Conservation (phyloP, 352 stramenopile species). For the Globisporangium iwayamae region DNA sequence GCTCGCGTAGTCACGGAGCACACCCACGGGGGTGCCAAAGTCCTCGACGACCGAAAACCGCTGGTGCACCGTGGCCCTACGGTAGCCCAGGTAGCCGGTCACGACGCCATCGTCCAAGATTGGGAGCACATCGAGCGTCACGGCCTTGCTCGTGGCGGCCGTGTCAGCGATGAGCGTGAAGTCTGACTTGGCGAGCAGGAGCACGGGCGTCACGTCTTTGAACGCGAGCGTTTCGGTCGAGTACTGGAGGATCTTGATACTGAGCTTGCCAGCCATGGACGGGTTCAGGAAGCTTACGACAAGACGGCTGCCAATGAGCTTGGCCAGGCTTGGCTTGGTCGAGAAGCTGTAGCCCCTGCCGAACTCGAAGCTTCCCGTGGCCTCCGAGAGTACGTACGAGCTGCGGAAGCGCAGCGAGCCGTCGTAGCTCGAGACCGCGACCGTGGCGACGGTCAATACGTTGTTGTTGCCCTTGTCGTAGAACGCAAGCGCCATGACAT, state of each 20-base stretch:
- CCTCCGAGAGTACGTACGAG: conserved; percentile 43
- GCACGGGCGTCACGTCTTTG: conserved; percentile 44
- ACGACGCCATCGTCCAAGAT: conserved; percentile 44
- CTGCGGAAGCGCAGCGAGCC: conserved; percentile 33
- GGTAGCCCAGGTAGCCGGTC: conserved; percentile 39
- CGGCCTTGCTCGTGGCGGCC: conserved; percentile 8
- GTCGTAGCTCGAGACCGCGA: conserved; percentile 26
- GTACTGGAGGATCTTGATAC: conserved; percentile 44
- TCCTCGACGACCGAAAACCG: conserved; percentile 44
- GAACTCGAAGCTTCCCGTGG: conserved; percentile 42
- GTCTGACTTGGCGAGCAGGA: conserved; percentile 28
- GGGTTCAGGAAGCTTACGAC: conserved; percentile 69
- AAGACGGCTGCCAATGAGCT: conserved; percentile 47
- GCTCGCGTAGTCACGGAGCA: conserved; percentile 36
- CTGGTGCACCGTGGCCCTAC: conserved; percentile 29
- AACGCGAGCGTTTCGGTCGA: conserved; percentile 38
- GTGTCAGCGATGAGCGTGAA: conserved; percentile 31
- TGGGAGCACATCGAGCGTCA: conserved; percentile 45
- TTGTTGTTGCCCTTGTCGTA: conserved; percentile 56
- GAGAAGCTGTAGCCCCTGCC: conserved; percentile 30
- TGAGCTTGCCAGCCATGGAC: conserved; percentile 33
- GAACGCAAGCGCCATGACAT: conserved; percentile 43
- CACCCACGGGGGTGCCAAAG: conserved; percentile 40
- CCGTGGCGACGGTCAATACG: conserved; percentile 40
- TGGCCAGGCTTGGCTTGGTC: conserved; percentile 33